Evolutionary conservation across 2,329 filamentous ascomycete species (phyloP), one percentile per base, ranked within the genome.

Genomic region (Clarireedia homoeocarpa): DNA sequence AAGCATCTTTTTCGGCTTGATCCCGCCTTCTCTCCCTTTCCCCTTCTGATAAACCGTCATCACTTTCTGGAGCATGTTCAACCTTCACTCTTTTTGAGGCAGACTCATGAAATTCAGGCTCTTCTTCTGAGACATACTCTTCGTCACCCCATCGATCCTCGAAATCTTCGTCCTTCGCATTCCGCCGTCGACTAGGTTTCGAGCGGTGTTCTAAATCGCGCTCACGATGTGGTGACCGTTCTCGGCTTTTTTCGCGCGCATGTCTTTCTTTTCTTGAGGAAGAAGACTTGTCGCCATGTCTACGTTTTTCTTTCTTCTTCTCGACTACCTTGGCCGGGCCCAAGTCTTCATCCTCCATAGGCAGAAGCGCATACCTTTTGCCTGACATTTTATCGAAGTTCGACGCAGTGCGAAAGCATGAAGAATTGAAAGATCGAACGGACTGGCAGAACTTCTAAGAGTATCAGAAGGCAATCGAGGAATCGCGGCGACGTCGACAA

Each of bases 61-160:
- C 74, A 2, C 68, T 62, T 0, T 66, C 71, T 15, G 78, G 77
- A 52, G 83, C 77, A 48, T 87, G 84, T 51, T 71, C 76, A 27
- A 87, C 72, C 66, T 88, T 85, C 1, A 85, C 77, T 24, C 88
- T 78, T 70, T 92, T 92, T 17, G 84, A 77, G 2, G 85, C 81
- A 0, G 88, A 87, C 62, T 88, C 84, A 46, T 80, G 74, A 49
- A 88, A 86, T 15, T 87, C 84, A 1, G 75, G 74, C 38, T 78
- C 77, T 27, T 75, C 76, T 23, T 77, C 76, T 0, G 77, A 75
- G 0, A 70, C 69, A 26, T 75, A 74, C 63, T 89, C 87, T 66
- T 91, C 87, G 64, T 94, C 89, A 1, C 84, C 89, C 89, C 90
- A 95, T 53, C 88, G 77, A 66, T 91, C 86, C 48, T 91, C 86